Evolutionary conservation across 768 basidiomycete species (phyloP), one percentile per base, ranked within the genome.

Genomic region (Mycena alexandri): DNA sequence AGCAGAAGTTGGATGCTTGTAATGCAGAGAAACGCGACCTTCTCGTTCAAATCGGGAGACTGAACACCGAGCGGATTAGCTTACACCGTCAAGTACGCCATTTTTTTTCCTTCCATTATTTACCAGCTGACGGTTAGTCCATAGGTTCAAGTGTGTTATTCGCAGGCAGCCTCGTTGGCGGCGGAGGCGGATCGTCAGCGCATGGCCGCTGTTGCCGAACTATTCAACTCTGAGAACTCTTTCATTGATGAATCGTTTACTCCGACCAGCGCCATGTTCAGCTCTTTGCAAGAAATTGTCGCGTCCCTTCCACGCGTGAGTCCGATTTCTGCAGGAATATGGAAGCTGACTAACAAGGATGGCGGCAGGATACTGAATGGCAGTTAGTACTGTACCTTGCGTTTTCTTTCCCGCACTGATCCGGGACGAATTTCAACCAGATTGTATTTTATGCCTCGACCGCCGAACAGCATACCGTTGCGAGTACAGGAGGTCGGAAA

Each of bases 381-480:
- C 55, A 57, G 70, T 62, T 47, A 41, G 42, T 42, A 16, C 42
- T 41, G 57, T 50, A 13, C 14, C 34, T 38, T 8, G 4, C 38
- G 14, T 38, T 14, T 10, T 38, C 10, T 38, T 25, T 42, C 13
- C 1, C 13, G 16, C 24, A 24, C n/a, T 38, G 29, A 58, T 12
- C 9, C 6, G 14, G 19, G 36, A 47, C 29, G 19, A 5, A 29
- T 44, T 57, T 21, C 33, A 46, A 34, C 29, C 29, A 77, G 76
- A 41, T 24, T 76, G 14, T 75, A 74, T 66, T 75, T 76, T 38
- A 68, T 77, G 38, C 71, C 73, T 13, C 69, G 73, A 13, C 79
- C 77, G 12, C 79, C 79, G 14, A 54, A 38, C 46, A 75, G 71
- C 42, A 68, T 79, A 61, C 77, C 79, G 19, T 65, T 79, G 22